Base-by-base conservation (phyloP, 768 basidiomycete genomes). In the Psilocybe cyanescens region DNA sequence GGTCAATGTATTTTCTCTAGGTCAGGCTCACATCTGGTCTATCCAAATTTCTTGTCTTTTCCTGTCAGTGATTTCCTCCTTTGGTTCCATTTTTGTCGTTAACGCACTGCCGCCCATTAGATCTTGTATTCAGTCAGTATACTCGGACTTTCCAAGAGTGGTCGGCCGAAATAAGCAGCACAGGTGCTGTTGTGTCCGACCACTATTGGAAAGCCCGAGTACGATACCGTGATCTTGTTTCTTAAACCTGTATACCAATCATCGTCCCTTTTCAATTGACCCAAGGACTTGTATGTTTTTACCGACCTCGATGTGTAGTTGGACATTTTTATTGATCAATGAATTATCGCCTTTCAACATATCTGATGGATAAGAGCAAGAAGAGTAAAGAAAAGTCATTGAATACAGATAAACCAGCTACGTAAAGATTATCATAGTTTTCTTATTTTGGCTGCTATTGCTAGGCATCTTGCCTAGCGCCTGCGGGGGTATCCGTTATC, bases 1-100 rank as follows among this genome's bases (percentile, higher is more conserved):
- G 54, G 19, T 54, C 53, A 0, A 71, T 71, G 70, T 69, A 69
- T 49, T 71, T 71, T 58, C 65, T 68, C 55, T 68, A 55, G 33
- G 33, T 3, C 41, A 11, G n/a, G 14, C 14, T 44, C 41, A 35
- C 24, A 24, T 39, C 8, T 8, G 37, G 8, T n/a, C 41, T n/a
- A 44, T 44, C 14, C n/a, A 5, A 44, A n/a, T 16, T 14, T 44
- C 11, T 44, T 44, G 14, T 12, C 14, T 44, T 12, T 44, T 44
- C 5, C 4, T 44, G 14, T 44, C 8, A 44, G 41, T 16, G 41
- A n/a, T 16, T 44, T 4, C 2, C 5, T n/a, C 4, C n/a, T 44
- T 44, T 44, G 4, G 11, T 16, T 16, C 41, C n/a, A 44, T 5
- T 44, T 39, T 44, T 44, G 33, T 11, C 33, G 11, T 11, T 11